phyloP scores from a whole-genome alignment of 352 stramenopile species.

The Hyaloperonospora brassicae region DNA sequence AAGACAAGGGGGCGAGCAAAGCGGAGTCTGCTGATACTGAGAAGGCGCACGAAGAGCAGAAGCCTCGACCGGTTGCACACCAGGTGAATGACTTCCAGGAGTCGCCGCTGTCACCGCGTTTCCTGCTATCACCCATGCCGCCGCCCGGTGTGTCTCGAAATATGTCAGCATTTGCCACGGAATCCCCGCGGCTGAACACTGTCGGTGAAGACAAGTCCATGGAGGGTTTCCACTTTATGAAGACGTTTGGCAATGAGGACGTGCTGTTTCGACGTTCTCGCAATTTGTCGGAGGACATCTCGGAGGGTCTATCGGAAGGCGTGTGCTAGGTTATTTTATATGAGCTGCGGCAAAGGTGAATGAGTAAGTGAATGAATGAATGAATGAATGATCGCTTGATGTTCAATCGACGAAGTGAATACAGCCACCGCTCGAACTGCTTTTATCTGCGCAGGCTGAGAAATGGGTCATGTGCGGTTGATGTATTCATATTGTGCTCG shows the following conservation, averaged over 20 bases:
- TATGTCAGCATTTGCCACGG: constrained; percentile 34
- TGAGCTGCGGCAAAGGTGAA: constrained; percentile 12
- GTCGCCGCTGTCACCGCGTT: constrained; percentile 44
- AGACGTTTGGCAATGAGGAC: constrained; percentile 56
- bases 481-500: too few species aligned
- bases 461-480: too few species aligned
- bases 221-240: constrained; percentile 46
- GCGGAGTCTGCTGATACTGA: constrained; percentile 18
- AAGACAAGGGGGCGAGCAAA: constrained; percentile 32
- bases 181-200: constrained; percentile 36
- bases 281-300: constrained; percentile 69
- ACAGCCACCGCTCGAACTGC: too few species aligned
- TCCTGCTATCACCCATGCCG: constrained; percentile 37
- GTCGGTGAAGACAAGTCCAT: constrained; percentile 33
- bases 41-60: constrained; percentile 17
- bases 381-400: too few species aligned
- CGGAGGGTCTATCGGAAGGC: constrained; percentile 65
- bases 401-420: neutral
- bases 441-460: too few species aligned
- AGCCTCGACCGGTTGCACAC: constrained; percentile 11
- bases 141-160: constrained; percentile 33
- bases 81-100: constrained; percentile 35
- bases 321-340: constrained; percentile 58
- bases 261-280: constrained; percentile 54
- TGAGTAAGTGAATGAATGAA: constrained; percentile 8